These are phyloP conservation scores for Cardamine occulta DNA, from an alignment of 345 rosid species.

Conservation along the genomic window DNA sequence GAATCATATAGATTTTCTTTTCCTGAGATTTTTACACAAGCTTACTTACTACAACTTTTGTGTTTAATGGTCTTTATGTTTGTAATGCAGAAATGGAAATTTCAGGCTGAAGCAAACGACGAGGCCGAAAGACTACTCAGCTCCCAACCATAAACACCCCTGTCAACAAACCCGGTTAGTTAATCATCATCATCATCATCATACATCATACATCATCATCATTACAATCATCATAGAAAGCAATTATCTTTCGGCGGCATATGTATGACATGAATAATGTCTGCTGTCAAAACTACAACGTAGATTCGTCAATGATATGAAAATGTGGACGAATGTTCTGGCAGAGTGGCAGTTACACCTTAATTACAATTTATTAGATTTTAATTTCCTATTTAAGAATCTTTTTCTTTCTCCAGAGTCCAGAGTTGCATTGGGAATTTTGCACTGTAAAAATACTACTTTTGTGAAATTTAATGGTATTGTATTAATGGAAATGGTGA, in stretches of 20 bases:
- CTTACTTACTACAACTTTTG: not conserved
- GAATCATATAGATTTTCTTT: not conserved
- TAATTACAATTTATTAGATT: not conserved
- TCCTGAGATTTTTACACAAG: not conserved
- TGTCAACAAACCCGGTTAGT: conserved; percentile 23
- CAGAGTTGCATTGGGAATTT: conserved; percentile 27
- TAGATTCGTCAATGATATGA: conserved; percentile 40
- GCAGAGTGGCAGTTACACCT: conserved; percentile 35
- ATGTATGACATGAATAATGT: conserved; percentile 27
- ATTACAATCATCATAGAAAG: conserved; percentile 10
- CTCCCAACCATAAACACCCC: conserved; percentile 51
- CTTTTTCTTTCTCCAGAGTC: conserved; percentile 25
- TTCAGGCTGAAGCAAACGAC: conserved; percentile 94
- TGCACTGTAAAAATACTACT: not conserved
- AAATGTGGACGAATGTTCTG: conserved; percentile 45
- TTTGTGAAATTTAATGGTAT: not conserved
- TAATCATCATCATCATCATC: conserved; percentile 17
- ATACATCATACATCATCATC: not conserved
- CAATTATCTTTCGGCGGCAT: conserved; percentile 41
- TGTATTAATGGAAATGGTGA: conserved; percentile 2
- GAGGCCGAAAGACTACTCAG: conserved; percentile 91
- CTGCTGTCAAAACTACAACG: conserved; percentile 20
- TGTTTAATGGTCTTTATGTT: not conserved
- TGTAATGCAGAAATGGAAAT: conserved; percentile 73
- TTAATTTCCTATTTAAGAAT: not conserved